Evolutionary conservation across 2,329 filamentous ascomycete species (phyloP), one percentile per base, ranked within the genome.

Genomic region (Beauveria rudraprayagi): DNA sequence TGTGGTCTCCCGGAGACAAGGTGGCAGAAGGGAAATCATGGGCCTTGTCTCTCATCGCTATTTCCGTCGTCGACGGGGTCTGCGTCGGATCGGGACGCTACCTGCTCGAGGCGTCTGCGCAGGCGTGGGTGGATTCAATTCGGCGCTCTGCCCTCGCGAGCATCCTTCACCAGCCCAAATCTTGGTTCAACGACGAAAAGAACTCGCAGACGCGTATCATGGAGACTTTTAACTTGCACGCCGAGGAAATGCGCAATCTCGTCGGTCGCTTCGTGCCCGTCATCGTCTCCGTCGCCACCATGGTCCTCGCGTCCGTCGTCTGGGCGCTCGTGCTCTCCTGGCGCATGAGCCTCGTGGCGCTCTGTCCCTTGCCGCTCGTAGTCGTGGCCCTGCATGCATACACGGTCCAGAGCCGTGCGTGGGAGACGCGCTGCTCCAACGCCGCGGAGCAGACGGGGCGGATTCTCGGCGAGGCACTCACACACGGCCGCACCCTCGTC

Each of bases 221-320:
- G 1, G 86, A 90, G 63, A 88, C 83, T 50, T 80, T 97, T 0
- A 91, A 96, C 67, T 83, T 88, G 17, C 90, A 91, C 67, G 89
- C 88, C 0, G 92, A 97, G 70, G 91, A 96, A 70, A 92, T 94
- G 83, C 83, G 90, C 9, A 92, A 90, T 66, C 76, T 97, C 0
- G 80, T 96, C 0, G 89, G 90, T 2, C 83, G 89, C 1, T 96
- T 96, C 68, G 80, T 87, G 0, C 88, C 89, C 1, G 84, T 89
- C 58, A 72, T 88, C 1, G 78, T 92, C 16, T 83, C 88, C 10
- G 86, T 89, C 3, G 69, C 78, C 0, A 73, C 84, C 56, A 92
- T 96, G 80, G 79, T 90, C 19, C 61, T 75, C 0, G 81, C 88
- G n/a, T 86, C 90, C 0, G 68, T 94, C 7, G 68, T 82, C 2